Percentiles rank a stretch among this genome's conserved stretches.
Evolutionary conservation across 1,284 basidiomycete species (phyloP).

Genomic region (Volvariella surrecta): DNA sequence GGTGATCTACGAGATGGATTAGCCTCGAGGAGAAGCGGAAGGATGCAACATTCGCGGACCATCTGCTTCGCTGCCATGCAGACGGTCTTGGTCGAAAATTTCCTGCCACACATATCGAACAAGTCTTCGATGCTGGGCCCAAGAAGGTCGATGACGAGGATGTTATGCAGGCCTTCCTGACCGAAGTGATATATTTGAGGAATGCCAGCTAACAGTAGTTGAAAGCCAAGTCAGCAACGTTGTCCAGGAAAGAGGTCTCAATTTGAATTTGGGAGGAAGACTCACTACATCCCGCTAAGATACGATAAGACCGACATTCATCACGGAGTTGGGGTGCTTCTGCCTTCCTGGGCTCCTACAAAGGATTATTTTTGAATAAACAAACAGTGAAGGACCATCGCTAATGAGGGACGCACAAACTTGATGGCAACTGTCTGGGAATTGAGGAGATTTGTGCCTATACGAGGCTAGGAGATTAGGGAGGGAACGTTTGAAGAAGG

Average conservation of each 20-base stretch:
- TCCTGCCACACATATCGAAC: conserved; percentile 94
- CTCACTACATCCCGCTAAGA: conserved; percentile 86
- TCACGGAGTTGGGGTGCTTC: conserved; percentile 95
- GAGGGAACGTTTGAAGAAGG: neutral
- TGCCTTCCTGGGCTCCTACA: conserved; percentile 88
- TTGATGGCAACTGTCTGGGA: conserved; percentile 97
- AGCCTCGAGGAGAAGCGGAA: conserved; percentile 1
- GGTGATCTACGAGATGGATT: conserved; percentile 45
- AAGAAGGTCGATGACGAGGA: conserved; percentile 92
- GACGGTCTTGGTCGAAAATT: conserved; percentile 92
- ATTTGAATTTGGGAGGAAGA: conserved; percentile 18
- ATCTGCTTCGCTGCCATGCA: conserved; percentile 97
- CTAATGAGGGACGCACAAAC: conserved; percentile 61
- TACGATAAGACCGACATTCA: conserved; percentile 96
- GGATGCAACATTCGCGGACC: conserved; percentile 40
- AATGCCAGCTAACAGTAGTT: conserved; percentile 57
- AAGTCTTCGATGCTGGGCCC: conserved; percentile 91
- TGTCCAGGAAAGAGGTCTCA: conserved; percentile 8
- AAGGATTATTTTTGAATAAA: conserved; percentile 4
- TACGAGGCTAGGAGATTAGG: conserved; percentile 3
- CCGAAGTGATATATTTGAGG: conserved; percentile 98
- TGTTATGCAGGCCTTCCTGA: conserved; percentile 96
- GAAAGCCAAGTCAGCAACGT: conserved; percentile 3
- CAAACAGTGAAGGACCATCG: conserved; percentile 9
- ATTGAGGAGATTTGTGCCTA: conserved; percentile 92